Evolutionary conservation across 192 early-diverging fungal genomes (phyloP).

Genomic region (Rhizophlyctis rosea): DNA sequence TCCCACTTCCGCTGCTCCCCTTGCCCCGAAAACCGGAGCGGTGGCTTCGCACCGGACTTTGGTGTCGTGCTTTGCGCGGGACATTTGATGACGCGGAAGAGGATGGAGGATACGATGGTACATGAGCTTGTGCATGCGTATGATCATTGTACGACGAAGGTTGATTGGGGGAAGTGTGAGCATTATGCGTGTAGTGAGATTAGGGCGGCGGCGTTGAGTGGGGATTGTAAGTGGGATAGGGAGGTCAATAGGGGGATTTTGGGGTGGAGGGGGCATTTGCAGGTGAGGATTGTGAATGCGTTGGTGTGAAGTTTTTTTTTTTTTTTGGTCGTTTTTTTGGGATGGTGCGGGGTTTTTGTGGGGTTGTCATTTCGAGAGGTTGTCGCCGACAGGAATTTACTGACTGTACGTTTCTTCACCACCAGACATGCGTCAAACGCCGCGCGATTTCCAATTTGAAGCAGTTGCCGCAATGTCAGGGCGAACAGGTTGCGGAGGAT

Average conservation of each 20-base stretch:
- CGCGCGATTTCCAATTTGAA: constrained; percentile 76
- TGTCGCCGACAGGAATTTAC: no score
- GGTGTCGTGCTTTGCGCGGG: constrained; percentile 90
- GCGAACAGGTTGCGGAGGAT: constrained; percentile 73
- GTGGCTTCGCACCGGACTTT: constrained; percentile 76
- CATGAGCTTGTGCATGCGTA: constrained; percentile 74
- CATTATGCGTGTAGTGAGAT: constrained; percentile 56
- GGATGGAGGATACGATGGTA: constrained; percentile 84
- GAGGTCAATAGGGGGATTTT: constrained; percentile 38
- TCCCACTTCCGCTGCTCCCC: constrained; percentile 74
- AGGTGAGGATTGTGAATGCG: no score
- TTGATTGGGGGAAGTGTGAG: constrained; percentile 36
- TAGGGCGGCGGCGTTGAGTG: constrained; percentile 42
- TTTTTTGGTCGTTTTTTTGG: no score
- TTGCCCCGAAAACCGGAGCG: constrained; percentile 79
- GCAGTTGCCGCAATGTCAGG: constrained; percentile 73
- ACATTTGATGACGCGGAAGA: constrained; percentile 67
- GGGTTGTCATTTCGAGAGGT: no score
- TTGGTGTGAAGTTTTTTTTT: no score
- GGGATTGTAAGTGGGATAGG: constrained; percentile 41
- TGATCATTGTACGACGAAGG: constrained; percentile 42
- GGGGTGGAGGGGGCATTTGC: no score
- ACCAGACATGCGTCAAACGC: constrained; percentile 70
- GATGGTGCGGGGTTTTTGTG: not conserved
- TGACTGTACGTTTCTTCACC: not conserved